Conservation (phyloP, 352 stramenopile genomes). For the Pythium vanterpoolii region DNA sequence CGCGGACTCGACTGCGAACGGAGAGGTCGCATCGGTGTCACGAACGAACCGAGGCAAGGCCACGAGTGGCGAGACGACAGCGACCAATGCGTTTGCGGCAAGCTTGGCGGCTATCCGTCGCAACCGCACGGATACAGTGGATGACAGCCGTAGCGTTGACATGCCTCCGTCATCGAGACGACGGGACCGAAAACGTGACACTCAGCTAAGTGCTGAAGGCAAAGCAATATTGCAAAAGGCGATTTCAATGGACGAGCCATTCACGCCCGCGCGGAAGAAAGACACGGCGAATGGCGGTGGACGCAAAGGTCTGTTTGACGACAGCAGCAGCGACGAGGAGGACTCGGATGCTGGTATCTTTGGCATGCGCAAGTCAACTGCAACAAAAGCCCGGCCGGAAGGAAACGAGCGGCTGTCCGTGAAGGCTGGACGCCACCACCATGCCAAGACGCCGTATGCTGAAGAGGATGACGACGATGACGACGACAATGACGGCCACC, state of each 20-base stretch:
- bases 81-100: slow-evolving; percentile 67
- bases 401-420: not conserved
- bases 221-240: slow-evolving; percentile 75
- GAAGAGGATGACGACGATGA: slow-evolving; percentile 12
- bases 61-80: slow-evolving; percentile 14
- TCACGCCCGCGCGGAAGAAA: slow-evolving; percentile 23
- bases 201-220: slow-evolving; percentile 69
- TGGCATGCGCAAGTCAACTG: slow-evolving; percentile 24
- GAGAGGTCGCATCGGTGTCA: not conserved
- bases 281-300: slow-evolving; percentile 22
- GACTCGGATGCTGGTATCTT: slow-evolving; percentile 54
- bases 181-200: slow-evolving; percentile 61
- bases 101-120: slow-evolving; percentile 72
- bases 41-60: slow-evolving; percentile 1
- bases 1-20: slow-evolving; percentile 18
- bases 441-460: not conserved
- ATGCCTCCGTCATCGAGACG: slow-evolving; percentile 16
- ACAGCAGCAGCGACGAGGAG: slow-evolving; percentile 57
- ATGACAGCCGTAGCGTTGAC: slow-evolving; percentile 30
- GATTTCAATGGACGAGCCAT: slow-evolving; percentile 31
- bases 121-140: slow-evolving; percentile 62
- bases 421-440: not conserved
- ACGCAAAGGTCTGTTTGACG: slow-evolving; percentile 76
- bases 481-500: not conserved
- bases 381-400: not conserved